Base-by-base conservation (phyloP, 2,329 filamentous ascomycete genomes). In the Monilinia aucupariae region DNA sequence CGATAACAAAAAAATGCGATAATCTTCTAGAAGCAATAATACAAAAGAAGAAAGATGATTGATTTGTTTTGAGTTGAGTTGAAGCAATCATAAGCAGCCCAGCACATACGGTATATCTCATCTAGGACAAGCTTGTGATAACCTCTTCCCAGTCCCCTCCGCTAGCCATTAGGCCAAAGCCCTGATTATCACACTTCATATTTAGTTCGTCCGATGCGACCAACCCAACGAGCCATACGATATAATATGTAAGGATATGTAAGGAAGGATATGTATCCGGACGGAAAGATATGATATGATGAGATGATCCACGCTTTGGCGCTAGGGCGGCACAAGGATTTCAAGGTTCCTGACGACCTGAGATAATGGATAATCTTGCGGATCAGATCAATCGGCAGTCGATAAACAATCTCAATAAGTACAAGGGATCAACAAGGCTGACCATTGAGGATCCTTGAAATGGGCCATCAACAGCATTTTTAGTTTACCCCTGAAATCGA, bases 401-500 rank as follows among this genome's bases (percentile, higher is more conserved):
- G 53, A 62, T 62, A 59, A 62, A 62, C 61, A 62, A 62, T 62
- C 53, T 59, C 45, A 41, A 50, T 22, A 43, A 30, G 32, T 48
- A 20, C 41, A 41, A 45, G 54, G 56, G 34, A 52, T 49, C 27
- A 51, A 47, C 47, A 63, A 63, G 61, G 61, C 61, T 63, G 61
- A 52, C 53, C 53, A 59, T 51, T 63, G 1, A 37, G 49, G 51
- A 59, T 59, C 41, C 39, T 55, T 34, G 59, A 48, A 48, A 15
- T 22, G 32, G 34, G 41, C 32, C 41, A 27, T 34, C 60, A 32
- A 47, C 22, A 41, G n/a, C 45, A 34, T 22, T 32, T 45, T 32
- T 61, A 62, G 59, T 62, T 62, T 56, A 62, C 61, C 61, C 61
- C 61, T 63, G 53, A 63, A 47, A 63, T 63, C n/a, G 59, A 62